Percentiles rank a stretch among this genome's conserved stretches.
These are phyloP conservation scores for Dalbergia cultrata DNA, from an alignment of 306 rosid genomes.

Conservation along the genomic window DNA sequence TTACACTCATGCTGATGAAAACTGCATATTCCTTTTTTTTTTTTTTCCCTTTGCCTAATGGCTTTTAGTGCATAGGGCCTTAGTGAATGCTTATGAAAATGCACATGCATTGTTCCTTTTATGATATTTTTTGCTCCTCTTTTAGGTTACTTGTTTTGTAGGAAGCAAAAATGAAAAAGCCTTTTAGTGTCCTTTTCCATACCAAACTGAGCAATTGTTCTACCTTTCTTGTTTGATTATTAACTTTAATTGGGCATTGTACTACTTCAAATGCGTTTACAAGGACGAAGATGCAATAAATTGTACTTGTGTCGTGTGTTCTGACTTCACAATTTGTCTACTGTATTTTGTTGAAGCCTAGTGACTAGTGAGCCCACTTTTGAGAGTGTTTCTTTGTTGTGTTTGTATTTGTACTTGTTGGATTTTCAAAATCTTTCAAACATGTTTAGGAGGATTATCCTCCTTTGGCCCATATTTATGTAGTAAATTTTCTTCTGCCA, in stretches of 20 bases:
- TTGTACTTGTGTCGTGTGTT: neutral
- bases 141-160: neutral
- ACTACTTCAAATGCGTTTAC: too few relatives aligned
- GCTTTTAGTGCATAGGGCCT: too few relatives aligned
- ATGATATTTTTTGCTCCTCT: neutral
- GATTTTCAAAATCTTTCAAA: too few relatives aligned
- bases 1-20: neutral
- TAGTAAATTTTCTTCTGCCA: too few relatives aligned
- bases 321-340: neutral
- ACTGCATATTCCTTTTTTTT: too few relatives aligned
- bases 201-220: neutral
- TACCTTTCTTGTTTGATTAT: neutral
- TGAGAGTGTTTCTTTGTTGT: neutral
- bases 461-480: too few relatives aligned
- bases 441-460: too few relatives aligned
- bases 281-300: neutral
- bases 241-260: neutral
- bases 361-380: neutral
- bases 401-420: too few relatives aligned
- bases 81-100: too few relatives aligned
- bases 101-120: neutral
- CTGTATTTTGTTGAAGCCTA: neutral
- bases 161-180: neutral
- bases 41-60: too few relatives aligned
- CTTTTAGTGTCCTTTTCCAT: neutral